A percentile compares a stretch with the other conserved stretches of the same genome.
These are phyloP conservation scores for Articulospora tetracladia DNA, from an alignment of 495 filamentous ascomycete genomes.

Conservation along the genomic window DNA sequence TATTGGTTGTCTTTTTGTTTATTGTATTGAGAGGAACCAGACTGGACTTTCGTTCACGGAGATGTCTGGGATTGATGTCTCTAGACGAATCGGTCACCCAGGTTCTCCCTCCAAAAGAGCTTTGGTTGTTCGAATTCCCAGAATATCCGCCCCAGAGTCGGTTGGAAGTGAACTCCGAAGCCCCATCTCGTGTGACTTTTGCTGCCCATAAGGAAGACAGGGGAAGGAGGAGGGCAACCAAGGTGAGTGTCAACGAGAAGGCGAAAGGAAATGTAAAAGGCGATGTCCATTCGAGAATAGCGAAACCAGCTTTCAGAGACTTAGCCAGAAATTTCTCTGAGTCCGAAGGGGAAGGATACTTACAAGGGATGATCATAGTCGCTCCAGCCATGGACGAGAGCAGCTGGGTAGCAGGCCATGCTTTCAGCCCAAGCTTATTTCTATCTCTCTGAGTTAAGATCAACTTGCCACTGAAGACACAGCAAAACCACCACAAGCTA, in stretches of 20 bases:
- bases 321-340: slow-evolving; percentile 15
- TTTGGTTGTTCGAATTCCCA: background rate
- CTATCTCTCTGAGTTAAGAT: slow-evolving; percentile 56
- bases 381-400: slow-evolving; percentile 74
- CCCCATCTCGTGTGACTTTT: slow-evolving; percentile 2
- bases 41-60: slow-evolving; percentile 3
- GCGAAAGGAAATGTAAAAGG: slow-evolving; percentile 49
- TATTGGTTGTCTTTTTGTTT: background rate
- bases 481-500: slow-evolving; percentile 72
- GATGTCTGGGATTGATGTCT: background rate
- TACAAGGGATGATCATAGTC: slow-evolving; percentile 77
- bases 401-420: slow-evolving; percentile 65
- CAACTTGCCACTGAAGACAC: slow-evolving; percentile 69
- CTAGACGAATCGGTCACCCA: background rate
- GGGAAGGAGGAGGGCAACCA: slow-evolving; percentile 71
- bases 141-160: background rate
- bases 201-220: slow-evolving; percentile 78
- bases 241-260: slow-evolving; percentile 56
- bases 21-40: background rate
- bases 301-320: slow-evolving; percentile 57
- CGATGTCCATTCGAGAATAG: slow-evolving; percentile 54
- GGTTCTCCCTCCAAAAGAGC: background rate
- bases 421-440: slow-evolving; percentile 48
- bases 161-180: slow-evolving; percentile 5
- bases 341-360: slow-evolving; percentile 23